A percentile compares a stretch with the other conserved stretches of the same genome.
These are phyloP conservation scores for Pontederia paniculata DNA, from an alignment of 176 grass and related monocot genomes.

Conservation along the genomic window DNA sequence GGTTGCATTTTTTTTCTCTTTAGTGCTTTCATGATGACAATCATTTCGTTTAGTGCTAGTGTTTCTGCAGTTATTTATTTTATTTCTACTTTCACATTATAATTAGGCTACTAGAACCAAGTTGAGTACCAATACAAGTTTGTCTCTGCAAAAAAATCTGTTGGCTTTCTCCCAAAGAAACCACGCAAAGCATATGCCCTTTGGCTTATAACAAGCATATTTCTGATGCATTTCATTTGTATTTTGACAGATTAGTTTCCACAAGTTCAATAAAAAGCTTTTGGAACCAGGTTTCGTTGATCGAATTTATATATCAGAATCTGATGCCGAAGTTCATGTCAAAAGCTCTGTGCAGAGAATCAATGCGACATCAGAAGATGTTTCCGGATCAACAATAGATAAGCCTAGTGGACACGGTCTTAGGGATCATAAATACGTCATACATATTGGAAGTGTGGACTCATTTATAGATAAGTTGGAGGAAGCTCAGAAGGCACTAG, in stretches of 20 bases:
- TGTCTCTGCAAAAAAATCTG: no score
- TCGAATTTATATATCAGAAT: conserved; percentile 79
- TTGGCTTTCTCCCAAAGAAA: no score
- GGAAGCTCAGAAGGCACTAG: conserved; percentile 57
- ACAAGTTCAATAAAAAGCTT: conserved; percentile 89
- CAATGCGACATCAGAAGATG: conserved; percentile 27
- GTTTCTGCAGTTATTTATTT: no score
- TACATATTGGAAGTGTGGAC: conserved; percentile 90
- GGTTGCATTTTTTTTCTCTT: no score
- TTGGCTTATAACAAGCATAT: background rate
- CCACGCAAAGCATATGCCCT: no score
- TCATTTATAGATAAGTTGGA: conserved; percentile 88
- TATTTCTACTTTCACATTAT: no score
- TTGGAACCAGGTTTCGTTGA: conserved; percentile 77
- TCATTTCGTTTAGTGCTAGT: no score
- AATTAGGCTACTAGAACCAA: no score
- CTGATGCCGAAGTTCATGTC: conserved; percentile 75
- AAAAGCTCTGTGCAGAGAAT: conserved; percentile 30
- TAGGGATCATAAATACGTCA: conserved; percentile 62
- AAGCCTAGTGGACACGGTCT: conserved; percentile 22
- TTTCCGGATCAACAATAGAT: conserved; percentile 34
- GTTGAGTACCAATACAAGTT: no score
- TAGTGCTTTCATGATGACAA: no score
- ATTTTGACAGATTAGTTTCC: conserved; percentile 87
- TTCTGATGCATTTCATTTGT: no score